Evolutionary conservation across 768 basidiomycete species (phyloP), one percentile per base, ranked within the genome.

Genomic region (Podaxis carcinomalis): DNA sequence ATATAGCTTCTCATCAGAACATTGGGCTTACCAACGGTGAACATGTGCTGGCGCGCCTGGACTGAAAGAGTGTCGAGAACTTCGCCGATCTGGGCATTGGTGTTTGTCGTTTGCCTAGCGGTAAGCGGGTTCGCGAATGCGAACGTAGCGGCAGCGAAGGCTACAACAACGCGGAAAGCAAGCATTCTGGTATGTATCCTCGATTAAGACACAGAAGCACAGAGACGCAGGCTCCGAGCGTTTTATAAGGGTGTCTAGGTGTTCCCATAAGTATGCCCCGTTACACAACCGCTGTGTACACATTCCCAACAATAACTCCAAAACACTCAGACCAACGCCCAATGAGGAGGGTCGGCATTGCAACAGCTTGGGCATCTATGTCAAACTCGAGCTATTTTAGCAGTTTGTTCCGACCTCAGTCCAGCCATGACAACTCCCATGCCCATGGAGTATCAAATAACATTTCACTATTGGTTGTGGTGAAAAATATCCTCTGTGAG

Each of bases 41-140:
- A 68, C 14, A 70, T 65, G 32, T 56, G 62, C 23, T 64, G 35
- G 56, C 68, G 73, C 27, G 70, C 58, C 25, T 32, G 47, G 16
- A 59, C 35, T n/a, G 70, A 68, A 37, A 77, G 68, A 2, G n/a
- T 37, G 51, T 69, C 69, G 61, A 76, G 59, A 32, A 70, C 67
- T 25, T 63, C 52, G 27, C 62, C 57, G 58, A 75, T 74, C 5
- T 66, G 68, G 16, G 65, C 44, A 49, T 74, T 75, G 51, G 73
- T 76, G 63, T 75, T 76, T 23, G 70, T 68, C 36, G 68, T 44
- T 65, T 75, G 74, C 57, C 74, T 70, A 44, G 64, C 46, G 40
- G 52, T 37, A 57, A 75, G 67, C 36, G 69, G 68, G 55, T 68
- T 71, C 40, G 74, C 75, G 46, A 72, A 61, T 27, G 63, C 71